phyloP scores from a whole-genome alignment of 495 filamentous ascomycete species.

The Hypoxylon perforatum region DNA sequence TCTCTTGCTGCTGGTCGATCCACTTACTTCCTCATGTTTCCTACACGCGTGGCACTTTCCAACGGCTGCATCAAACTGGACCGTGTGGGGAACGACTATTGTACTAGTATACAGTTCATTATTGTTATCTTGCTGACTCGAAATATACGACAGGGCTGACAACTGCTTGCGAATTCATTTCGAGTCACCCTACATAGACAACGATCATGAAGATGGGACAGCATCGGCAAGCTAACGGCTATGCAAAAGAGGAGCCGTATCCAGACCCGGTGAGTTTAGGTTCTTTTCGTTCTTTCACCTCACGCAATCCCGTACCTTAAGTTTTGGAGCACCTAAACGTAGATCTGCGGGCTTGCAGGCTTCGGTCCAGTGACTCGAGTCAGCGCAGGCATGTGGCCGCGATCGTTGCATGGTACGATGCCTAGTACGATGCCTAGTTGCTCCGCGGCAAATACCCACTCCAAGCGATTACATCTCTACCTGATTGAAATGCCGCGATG shows the following conservation, averaged over 20 bases:
- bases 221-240: slow-evolving; percentile 46
- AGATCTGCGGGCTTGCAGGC: slow-evolving; percentile 34
- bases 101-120: slow-evolving; percentile 12
- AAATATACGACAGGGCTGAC: slow-evolving; percentile 22
- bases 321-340: slow-evolving; percentile 32
- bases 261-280: slow-evolving; percentile 42
- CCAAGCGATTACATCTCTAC: background rate
- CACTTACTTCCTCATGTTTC: slow-evolving; percentile 19
- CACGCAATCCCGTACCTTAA: slow-evolving; percentile 11
- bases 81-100: slow-evolving; percentile 20
- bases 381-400: slow-evolving; percentile 21
- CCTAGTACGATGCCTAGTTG: slow-evolving; percentile 2
- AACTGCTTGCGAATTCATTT: slow-evolving; percentile 14
- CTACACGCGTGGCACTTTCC: slow-evolving; percentile 2
- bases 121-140: slow-evolving; percentile 33
- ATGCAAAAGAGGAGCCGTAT: slow-evolving; percentile 45
- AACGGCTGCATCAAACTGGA: slow-evolving; percentile 28
- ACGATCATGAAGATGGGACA: slow-evolving; percentile 49
- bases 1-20: slow-evolving; percentile 24
- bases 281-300: slow-evolving; percentile 33
- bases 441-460: background rate
- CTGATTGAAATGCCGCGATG: slow-evolving; percentile 12
- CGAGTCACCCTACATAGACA: slow-evolving; percentile 18
- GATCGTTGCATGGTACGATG: slow-evolving; percentile 13
- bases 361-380: slow-evolving; percentile 22